Evolutionary conservation across 73 alveolate genomes (phyloP).

Genomic region (Durusdinium trenchii): DNA sequence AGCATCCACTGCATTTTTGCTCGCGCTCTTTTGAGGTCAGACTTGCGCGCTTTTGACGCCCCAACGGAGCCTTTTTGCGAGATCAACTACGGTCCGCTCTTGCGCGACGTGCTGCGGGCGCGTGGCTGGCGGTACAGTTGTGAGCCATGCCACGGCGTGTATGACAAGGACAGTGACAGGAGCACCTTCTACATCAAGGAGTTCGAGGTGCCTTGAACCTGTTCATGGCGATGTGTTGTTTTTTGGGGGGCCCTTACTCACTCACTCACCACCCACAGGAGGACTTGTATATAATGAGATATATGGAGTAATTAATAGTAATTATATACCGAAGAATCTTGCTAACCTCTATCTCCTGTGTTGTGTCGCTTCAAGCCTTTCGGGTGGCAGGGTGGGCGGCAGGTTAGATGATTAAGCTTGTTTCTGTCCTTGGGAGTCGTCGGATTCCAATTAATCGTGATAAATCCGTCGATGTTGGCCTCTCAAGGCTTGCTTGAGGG

Average conservation of each 20-base stretch:
- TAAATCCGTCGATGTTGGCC: not conserved
- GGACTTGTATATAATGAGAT: no score
- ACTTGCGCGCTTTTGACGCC: conserved; percentile 48
- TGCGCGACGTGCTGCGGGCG: conserved; percentile 73
- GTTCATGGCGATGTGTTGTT: not conserved
- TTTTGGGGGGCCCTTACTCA: not conserved
- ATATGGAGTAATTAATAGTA: no score
- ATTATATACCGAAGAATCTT: no score
- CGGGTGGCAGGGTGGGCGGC: no score
- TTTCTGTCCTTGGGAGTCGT: no score
- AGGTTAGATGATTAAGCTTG: no score
- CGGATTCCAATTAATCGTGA: no score
- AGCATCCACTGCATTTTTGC: no score
- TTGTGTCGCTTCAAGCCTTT: no score
- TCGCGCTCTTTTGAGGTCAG: no score
- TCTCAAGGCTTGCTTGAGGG: conserved; percentile 43
- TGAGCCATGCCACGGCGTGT: conserved; percentile 79
- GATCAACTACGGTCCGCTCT: conserved; percentile 79
- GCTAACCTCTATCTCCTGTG: no score
- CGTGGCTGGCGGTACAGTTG: conserved; percentile 82
- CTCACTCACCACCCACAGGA: no score
- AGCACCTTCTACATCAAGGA: conserved; percentile 90
- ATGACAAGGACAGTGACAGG: conserved; percentile 63
- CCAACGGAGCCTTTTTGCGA: conserved; percentile 64
- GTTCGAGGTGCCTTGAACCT: conserved; percentile 13